Evolutionary conservation across 1,139 yeast species (phyloP), one percentile per base, ranked within the genome.

Genomic region (Magnusiomyces paraingens): DNA sequence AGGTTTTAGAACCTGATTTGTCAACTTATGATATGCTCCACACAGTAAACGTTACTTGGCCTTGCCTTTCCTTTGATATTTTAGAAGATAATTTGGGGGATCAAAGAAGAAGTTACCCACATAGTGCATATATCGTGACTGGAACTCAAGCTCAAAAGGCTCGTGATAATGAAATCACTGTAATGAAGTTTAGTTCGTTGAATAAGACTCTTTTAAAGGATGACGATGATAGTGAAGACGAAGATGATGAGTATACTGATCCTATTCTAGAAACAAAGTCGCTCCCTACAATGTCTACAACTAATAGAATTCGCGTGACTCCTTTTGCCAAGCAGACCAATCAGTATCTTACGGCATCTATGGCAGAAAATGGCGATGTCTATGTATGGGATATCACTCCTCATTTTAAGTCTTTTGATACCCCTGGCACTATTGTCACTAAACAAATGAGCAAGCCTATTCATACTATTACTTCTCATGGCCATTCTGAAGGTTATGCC

Each of bases 401-500:
- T 10, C 97, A 90, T 66, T 74, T 78, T 65, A 84, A 83, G 64
- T 89, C 96, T 6, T 86, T 93, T 62, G 94, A 88, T 65, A 80
- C 85, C 4, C 96, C 98, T 12, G 97, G 97, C 4, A 85, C 78
- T 62, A 77, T 80, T 65, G 81, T 91, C 59, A 89, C 95, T 50
- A 90, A 90, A 69, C 71, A 77, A 32, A 79, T 84, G 60, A 89
- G 86, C 67, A 80, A 84, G 67, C 96, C 99, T 17, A 67, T 82
- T 17, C 93, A 91, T 70, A 89, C 96, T n/a, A 76, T 94, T 58
- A 80, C 81, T 64, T 79, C 75, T 59, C 99, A 93, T 67, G 96
- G 97, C n/a, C 84, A 85, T 63, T 95, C 88, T 18, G 99, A 93
- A 74, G 99, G 99, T 32, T 93, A 90, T 66, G 99, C 96, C 20